These are phyloP conservation scores for Pulveroboletus frians DNA, from an alignment of 768 basidiomycete species.

Conservation along the genomic window DNA sequence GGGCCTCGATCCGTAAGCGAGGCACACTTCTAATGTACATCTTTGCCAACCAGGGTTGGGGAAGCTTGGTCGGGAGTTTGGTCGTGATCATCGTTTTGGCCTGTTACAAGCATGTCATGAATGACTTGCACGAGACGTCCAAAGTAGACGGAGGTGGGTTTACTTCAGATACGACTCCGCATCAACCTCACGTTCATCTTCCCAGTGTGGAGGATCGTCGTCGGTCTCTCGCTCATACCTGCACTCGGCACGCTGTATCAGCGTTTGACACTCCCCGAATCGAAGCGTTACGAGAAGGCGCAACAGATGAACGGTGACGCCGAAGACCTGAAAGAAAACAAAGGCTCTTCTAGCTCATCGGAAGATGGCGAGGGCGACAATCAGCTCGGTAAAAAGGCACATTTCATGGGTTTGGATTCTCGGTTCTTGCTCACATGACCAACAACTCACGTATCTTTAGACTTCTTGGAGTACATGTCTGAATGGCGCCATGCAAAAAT, in stretches of 20 bases:
- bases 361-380: constrained; percentile 4
- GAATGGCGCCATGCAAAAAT: constrained; percentile 67
- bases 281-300: constrained; percentile 48
- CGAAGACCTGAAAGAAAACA: constrained; percentile 32
- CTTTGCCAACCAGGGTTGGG: constrained; percentile 78
- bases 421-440: not conserved
- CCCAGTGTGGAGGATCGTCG: constrained; percentile 64
- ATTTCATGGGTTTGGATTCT: constrained; percentile 40
- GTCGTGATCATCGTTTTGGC: constrained; percentile 59
- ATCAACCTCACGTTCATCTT: not conserved
- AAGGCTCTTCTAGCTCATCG: not conserved
- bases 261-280: constrained; percentile 68
- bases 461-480: constrained; percentile 63
- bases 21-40: constrained; percentile 75
- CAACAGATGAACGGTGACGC: constrained; percentile 28
- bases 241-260: constrained; percentile 73
- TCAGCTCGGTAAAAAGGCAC: constrained; percentile 41
- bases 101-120: constrained; percentile 60
- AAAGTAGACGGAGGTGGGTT: constrained; percentile 69
- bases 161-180: not conserved
- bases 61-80: constrained; percentile 58
- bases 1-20: constrained; percentile 57
- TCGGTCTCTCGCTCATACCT: constrained; percentile 72
- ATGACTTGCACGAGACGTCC: constrained; percentile 49
- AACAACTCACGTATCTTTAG: constrained; percentile 26